Evolutionary conservation across 1,284 basidiomycete species (phyloP), one percentile per base, ranked within the genome.

Genomic region (Moniliophthora roreri): DNA sequence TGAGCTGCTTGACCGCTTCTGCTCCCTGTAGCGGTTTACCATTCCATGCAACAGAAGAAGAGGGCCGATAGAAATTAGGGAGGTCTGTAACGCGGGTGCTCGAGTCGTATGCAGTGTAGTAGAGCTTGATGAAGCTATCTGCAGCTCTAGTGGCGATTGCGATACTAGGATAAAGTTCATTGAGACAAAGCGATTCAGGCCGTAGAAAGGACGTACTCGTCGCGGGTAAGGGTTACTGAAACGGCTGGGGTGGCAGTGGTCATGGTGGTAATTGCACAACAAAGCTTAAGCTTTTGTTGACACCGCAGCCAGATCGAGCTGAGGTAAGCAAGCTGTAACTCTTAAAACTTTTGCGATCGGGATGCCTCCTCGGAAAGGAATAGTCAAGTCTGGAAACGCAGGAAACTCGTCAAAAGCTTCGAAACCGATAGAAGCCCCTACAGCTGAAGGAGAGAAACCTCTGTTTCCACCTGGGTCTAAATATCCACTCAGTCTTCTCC

Each of bases 361-460:
- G 39, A 91, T 92, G 89, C 80, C 89, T 49, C 85, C 87, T 18
- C 80, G 77, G 57, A 84, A 81, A 71, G 84, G 86, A 61, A 91
- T 94, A 42, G 85, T 94, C 57, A 90, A 89, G 65, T 87, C 87
- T 51, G 92, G 92, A 41, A 93, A 93, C 68, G 87, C 91, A 15
- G 91, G 91, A 39, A 93, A 92, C 64, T 89, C 89, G 0, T 80
- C 83, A 36, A 93, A 91, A 65, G 59, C 73, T 28, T 63, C 72
- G 18, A 75, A 76, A 32, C 28, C 34, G 18, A 4, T 15, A 4
- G 52, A 48, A 28, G 53, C 63, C 15, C 48, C 66, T 49, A 53
- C 56, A 45, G 44, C 51, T 34, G 56, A 60, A 13, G 71, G 69
- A 20, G 76, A 76, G 53, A 81, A 79, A 53, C 74, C 87, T 0